Evolutionary conservation across 1,139 yeast species (phyloP).

Genomic region (Yamadazyma membranifaciens): DNA sequence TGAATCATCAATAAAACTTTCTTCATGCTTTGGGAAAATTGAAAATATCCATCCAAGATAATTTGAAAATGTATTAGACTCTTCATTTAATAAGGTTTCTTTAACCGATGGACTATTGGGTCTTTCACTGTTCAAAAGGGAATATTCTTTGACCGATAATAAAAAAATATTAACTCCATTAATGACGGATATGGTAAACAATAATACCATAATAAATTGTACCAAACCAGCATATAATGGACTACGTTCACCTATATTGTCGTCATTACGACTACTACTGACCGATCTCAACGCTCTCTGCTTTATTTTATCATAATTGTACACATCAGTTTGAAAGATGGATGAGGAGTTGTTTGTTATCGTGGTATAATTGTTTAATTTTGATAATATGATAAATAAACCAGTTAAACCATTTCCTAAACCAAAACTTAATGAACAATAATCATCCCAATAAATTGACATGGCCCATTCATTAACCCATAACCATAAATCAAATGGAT

Average conservation of each 20-base stretch:
- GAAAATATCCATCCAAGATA: conserved; percentile 9
- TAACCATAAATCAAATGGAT: conserved; percentile 58
- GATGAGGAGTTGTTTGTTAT: conserved; percentile 9
- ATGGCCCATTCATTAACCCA: conserved; percentile 51
- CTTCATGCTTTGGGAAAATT: conserved; percentile 12
- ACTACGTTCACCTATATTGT: neutral
- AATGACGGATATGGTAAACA: conserved; percentile 6
- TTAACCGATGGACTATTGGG: conserved; percentile 41
- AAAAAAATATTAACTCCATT: conserved; percentile 3
- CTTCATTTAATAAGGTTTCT: conserved; percentile 19
- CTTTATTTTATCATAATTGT: conserved; percentile 34
- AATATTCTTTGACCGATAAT: conserved; percentile 5
- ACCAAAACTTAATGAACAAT: conserved; percentile 35
- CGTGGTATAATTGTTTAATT: conserved; percentile 4
- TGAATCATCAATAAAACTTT: conserved; percentile 16
- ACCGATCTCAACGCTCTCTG: conserved; percentile 7
- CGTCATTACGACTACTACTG: no score
- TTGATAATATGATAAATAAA: conserved; percentile 5
- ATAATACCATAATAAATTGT: conserved; percentile 1
- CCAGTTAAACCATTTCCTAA: conserved; percentile 12
- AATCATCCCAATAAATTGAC: conserved; percentile 66
- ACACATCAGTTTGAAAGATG: conserved; percentile 29
- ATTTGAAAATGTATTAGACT: conserved; percentile 1
- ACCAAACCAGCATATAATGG: conserved; percentile 5
- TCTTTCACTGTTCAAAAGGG: conserved; percentile 13